Evolutionary conservation across 139 green algal genomes (phyloP).

Genomic region (Medakamo hakoo): DNA sequence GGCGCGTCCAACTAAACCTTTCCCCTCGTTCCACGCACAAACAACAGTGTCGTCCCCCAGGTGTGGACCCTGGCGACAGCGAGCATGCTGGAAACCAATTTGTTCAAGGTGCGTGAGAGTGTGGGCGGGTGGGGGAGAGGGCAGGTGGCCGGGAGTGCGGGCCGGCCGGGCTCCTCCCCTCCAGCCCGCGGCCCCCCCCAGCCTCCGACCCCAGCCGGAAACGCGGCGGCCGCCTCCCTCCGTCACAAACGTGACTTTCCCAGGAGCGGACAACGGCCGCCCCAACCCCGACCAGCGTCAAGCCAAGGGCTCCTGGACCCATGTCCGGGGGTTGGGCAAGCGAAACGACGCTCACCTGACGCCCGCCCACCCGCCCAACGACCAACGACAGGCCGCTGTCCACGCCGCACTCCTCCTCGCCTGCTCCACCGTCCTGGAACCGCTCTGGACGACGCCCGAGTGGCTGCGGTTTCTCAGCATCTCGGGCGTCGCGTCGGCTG

Average conservation of each 20-base stretch:
- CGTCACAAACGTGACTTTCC: background rate
- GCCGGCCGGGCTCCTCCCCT: too few relatives aligned
- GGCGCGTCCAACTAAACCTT: too few relatives aligned
- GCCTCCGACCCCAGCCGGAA: too few relatives aligned
- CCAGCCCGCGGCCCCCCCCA: too few relatives aligned
- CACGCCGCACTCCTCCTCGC: background rate
- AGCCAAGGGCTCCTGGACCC: too few relatives aligned
- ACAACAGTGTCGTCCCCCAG: background rate
- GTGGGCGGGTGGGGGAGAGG: background rate
- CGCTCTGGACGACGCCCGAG: background rate
- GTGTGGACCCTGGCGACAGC: background rate
- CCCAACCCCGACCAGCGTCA: too few relatives aligned
- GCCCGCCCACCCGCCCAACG: too few relatives aligned
- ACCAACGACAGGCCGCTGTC: background rate
- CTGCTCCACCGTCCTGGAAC: background rate
- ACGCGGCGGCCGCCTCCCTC: background rate
- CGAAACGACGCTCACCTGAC: too few relatives aligned
- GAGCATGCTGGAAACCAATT: background rate
- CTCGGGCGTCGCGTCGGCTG: background rate
- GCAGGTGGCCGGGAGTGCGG: too few relatives aligned
- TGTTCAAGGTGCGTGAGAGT: background rate
- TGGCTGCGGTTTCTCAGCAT: background rate
- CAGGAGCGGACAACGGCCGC: background rate
- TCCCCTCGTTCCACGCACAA: background rate
- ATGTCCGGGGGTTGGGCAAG: too few relatives aligned